Evolutionary conservation across 2,329 filamentous ascomycete species (phyloP).

Genomic region (Aspergillus quadrilineatus): DNA sequence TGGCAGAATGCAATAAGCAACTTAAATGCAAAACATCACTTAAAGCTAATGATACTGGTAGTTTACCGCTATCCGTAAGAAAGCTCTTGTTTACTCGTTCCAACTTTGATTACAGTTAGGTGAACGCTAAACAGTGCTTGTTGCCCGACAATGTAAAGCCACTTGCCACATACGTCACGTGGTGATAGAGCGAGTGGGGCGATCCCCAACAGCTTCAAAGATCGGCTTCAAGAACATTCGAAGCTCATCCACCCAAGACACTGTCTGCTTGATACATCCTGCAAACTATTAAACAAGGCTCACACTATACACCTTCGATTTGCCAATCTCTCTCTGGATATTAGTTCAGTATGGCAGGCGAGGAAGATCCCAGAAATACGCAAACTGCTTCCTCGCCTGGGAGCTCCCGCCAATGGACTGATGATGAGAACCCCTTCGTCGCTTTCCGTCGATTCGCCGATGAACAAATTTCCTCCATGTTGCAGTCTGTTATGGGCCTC

Average conservation of each 20-base stretch:
- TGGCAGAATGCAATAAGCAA: neutral
- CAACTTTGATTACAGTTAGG: too few species aligned
- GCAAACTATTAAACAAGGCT: neutral
- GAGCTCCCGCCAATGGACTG: slow-evolving; percentile 23
- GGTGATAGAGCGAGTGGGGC: slow-evolving; percentile 26
- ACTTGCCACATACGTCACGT: slow-evolving; percentile 10
- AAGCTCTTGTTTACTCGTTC: too few species aligned
- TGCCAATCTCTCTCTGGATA: neutral
- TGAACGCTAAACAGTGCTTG: too few species aligned
- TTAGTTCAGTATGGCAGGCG: slow-evolving; percentile 26
- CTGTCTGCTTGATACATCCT: slow-evolving; percentile 13
- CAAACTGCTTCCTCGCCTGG: slow-evolving; percentile 16
- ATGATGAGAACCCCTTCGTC: slow-evolving; percentile 57
- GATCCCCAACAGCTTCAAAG: slow-evolving; percentile 35
- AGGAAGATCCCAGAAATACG: slow-evolving; percentile 20
- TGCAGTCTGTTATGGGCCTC: slow-evolving; percentile 53
- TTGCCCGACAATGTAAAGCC: too few species aligned
- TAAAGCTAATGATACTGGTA: neutral
- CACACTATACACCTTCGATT: neutral
- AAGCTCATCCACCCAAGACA: neutral
- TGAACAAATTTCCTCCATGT: slow-evolving; percentile 55
- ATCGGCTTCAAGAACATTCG: slow-evolving; percentile 11
- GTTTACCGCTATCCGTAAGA: too few species aligned
- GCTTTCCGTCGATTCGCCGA: slow-evolving; percentile 62
- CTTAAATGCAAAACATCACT: too few species aligned